Evolutionary conservation across 2,329 filamentous ascomycete genomes (phyloP), one percentile per base, ranked within the genome.

Genomic region (Penicillium sp.): DNA sequence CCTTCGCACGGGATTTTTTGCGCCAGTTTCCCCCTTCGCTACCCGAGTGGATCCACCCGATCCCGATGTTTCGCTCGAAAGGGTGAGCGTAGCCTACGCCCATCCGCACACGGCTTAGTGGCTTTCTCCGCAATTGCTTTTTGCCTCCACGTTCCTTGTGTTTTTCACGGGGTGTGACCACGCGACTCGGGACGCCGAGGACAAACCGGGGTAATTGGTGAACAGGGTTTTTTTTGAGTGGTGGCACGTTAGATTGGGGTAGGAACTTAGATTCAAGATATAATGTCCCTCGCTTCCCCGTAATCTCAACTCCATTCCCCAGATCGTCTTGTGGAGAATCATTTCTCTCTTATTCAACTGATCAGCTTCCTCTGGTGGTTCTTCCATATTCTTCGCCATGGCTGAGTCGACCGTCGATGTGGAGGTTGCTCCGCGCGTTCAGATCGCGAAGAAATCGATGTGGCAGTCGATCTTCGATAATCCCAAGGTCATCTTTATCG

Each of bases 401-500:
- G 42, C 49, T 31, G 54, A 54, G 16, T 54, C 57, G n/a, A 24
- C 10, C 24, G 34, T 55, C 13, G 60, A 62, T 21, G 47, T 60
- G 53, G 60, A 61, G 48, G 49, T 47, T 23, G 21, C 49, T 42
- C 57, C 59, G 28, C 62, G 54, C 6, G 21, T 61, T 3, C 56
- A 65, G 16, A 45, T 61, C 34, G 59, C 52, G 9, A 65, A 62
- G 39, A 60, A 63, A 45, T 61, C 60, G 3, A 64, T 64, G 61
- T 67, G 64, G 64, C 53, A 61, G 52, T 59, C 62, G 4, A 52
- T 65, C 21, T 54, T 54, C n/a, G 53, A 61, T 4, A 79, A 77
- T 46, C 69, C 69, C 18, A 81, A 80, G 65, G 77, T 81, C 26
- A 70, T 77, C n/a, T 65, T 78, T 12, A 81, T 79, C 53, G 79